These are phyloP conservation scores for Ichthyophthirius multifiliis DNA, from an alignment of 169 alveolate genomes.

Conservation along the genomic window DNA sequence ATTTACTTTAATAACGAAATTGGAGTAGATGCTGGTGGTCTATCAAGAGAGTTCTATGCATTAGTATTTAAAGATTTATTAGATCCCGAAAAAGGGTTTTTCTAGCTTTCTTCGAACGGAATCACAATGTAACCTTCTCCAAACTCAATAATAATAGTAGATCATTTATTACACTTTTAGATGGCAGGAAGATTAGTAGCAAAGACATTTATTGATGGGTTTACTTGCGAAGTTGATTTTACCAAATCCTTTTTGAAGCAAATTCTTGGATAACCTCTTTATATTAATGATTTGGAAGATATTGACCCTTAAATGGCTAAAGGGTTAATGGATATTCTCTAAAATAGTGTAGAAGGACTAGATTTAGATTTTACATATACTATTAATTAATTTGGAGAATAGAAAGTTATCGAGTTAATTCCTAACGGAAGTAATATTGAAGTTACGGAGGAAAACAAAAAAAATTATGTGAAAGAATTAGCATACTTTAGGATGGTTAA, in stretches of 20 bases:
- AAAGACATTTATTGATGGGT: slow-evolving; percentile 69
- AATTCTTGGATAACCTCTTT: slow-evolving; percentile 14
- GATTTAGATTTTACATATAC: slow-evolving; percentile 45
- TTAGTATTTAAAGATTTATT: slow-evolving; percentile 69
- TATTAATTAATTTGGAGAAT: slow-evolving; percentile 59
- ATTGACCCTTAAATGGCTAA: slow-evolving; percentile 67
- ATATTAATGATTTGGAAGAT: slow-evolving; percentile 73
- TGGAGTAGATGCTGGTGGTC: slow-evolving; percentile 87
- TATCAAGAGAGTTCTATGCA: slow-evolving; percentile 71
- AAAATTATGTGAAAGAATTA: slow-evolving; percentile 53
- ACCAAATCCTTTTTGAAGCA: slow-evolving; percentile 30
- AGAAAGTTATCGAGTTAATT: slow-evolving; percentile 56
- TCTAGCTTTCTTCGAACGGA: slow-evolving; percentile 56
- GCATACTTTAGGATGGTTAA: slow-evolving; percentile 59
- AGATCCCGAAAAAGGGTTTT: slow-evolving; percentile 64
- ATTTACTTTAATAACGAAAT: slow-evolving; percentile 74
- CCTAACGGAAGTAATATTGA: slow-evolving; percentile 64
- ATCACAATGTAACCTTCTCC: slow-evolving; percentile 67
- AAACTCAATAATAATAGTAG: slow-evolving; percentile 47
- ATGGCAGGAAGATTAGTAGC: slow-evolving; percentile 75
- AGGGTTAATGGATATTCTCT: slow-evolving; percentile 64
- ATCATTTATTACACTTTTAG: slow-evolving; percentile 62
- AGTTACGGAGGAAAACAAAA: slow-evolving; percentile 71
- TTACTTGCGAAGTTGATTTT: slow-evolving; percentile 63
- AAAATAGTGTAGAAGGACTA: slow-evolving; percentile 52